These are phyloP conservation scores for Fomitiporia mediterranea DNA, from an alignment of 1,284 basidiomycete genomes.

Conservation along the genomic window DNA sequence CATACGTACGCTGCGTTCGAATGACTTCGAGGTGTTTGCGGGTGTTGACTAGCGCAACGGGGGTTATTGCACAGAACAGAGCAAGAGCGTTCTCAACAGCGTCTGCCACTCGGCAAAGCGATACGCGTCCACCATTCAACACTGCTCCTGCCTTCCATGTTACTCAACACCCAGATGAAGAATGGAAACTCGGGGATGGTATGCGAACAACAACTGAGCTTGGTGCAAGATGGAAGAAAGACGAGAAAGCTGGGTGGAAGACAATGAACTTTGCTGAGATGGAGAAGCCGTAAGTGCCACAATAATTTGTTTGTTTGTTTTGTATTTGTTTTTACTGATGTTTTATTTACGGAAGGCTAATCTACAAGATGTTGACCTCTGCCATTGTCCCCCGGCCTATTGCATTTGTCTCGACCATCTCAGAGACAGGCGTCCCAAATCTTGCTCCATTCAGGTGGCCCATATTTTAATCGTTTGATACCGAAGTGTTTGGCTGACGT, in stretches of 20 bases:
- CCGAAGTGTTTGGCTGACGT: too few relatives aligned
- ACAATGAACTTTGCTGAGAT: conserved; percentile 41
- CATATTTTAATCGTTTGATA: conserved; percentile 10
- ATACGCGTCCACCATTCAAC: conserved; percentile 31
- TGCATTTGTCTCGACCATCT: conserved; percentile 66
- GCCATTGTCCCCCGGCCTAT: conserved; percentile 70
- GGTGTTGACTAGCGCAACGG: too few relatives aligned
- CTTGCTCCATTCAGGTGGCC: conserved; percentile 60
- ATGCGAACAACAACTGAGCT: conserved; percentile 30
- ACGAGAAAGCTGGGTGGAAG: conserved; percentile 36
- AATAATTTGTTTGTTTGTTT: background rate
- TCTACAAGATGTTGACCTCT: conserved; percentile 59
- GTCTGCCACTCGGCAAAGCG: background rate
- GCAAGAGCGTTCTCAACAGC: conserved; percentile 1
- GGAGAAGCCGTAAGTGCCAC: conserved; percentile 29
- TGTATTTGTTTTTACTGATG: conserved; percentile 18
- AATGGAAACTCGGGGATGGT: conserved; percentile 53
- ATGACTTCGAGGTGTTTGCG: too few relatives aligned
- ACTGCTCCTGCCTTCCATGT: conserved; percentile 33
- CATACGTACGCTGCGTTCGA: too few relatives aligned
- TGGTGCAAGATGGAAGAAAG: conserved; percentile 32
- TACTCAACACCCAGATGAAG: conserved; percentile 45
- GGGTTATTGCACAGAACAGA: too few relatives aligned
- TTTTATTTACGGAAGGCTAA: conserved; percentile 35
- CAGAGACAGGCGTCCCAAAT: conserved; percentile 52